Conservation (phyloP, 805 yeast species). For the Kodamaea neixiangensis region DNA sequence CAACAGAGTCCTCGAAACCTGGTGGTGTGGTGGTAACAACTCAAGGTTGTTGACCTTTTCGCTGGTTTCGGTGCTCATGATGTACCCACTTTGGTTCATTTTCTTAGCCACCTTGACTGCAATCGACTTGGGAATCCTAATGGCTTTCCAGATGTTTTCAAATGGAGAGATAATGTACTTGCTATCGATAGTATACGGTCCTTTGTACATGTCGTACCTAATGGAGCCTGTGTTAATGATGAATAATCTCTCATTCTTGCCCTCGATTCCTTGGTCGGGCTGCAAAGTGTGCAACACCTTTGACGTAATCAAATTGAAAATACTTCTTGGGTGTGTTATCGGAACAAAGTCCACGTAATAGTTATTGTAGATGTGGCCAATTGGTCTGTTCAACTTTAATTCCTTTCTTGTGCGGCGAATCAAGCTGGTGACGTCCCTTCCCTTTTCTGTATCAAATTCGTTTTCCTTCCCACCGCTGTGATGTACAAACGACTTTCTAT, state of each 20-base stretch:
- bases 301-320: slow-evolving; percentile 60
- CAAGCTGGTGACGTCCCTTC: slow-evolving; percentile 47
- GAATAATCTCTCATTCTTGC: slow-evolving; percentile 42
- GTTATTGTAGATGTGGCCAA: slow-evolving; percentile 67
- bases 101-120: slow-evolving; percentile 56
- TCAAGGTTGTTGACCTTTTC: not conserved
- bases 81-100: slow-evolving; percentile 59
- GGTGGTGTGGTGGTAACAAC: slow-evolving; percentile 13
- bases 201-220: slow-evolving; percentile 82
- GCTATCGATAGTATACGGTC: slow-evolving; percentile 78
- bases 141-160: slow-evolving; percentile 71
- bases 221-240: slow-evolving; percentile 85
- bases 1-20: slow-evolving; percentile 14
- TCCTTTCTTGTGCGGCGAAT: slow-evolving; percentile 46
- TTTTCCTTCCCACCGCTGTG: slow-evolving; percentile 42
- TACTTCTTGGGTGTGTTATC: slow-evolving; percentile 45
- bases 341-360: slow-evolving; percentile 72
- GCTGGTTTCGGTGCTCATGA: slow-evolving; percentile 24
- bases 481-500: slow-evolving; percentile 62
- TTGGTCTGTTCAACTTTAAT: slow-evolving; percentile 54
- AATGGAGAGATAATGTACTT: slow-evolving; percentile 86
- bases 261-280: slow-evolving; percentile 23
- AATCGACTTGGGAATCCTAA: slow-evolving; percentile 57
- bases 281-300: slow-evolving; percentile 53
- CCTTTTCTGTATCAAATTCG: slow-evolving; percentile 56